A percentile compares a stretch with the other conserved stretches of the same genome.
Evolutionary conservation across 2,329 filamentous ascomycete genomes (phyloP).

Genomic region (Akanthomyces lecanii): DNA sequence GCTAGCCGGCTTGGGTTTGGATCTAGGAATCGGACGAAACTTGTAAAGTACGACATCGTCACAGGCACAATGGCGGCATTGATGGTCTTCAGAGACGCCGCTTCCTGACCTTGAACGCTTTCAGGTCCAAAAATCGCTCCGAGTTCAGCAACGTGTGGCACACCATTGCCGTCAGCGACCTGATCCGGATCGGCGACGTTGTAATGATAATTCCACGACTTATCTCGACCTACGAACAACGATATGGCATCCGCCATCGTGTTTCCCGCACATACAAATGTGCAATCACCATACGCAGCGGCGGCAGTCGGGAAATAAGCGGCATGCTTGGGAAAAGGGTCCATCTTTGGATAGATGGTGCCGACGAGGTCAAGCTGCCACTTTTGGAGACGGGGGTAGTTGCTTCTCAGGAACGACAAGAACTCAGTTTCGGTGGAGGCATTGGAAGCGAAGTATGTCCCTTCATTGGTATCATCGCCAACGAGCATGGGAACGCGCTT

Average conservation of each 20-base stretch:
- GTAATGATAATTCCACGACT: conserved; percentile 46
- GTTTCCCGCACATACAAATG: conserved; percentile 42
- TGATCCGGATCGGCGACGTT: conserved; percentile 40
- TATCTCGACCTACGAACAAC: conserved; percentile 16
- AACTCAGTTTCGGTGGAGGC: conserved; percentile 33
- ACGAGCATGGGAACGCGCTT: conserved; percentile 42
- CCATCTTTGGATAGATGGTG: conserved; percentile 35
- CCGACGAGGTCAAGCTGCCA: conserved; percentile 34
- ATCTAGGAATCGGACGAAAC: conserved; percentile 43
- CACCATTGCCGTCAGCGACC: conserved; percentile 38
- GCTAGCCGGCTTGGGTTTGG: conserved; percentile 36
- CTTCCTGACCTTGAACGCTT: conserved; percentile 21
- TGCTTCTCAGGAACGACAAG: conserved; percentile 39
- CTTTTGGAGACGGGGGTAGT: conserved; percentile 41
- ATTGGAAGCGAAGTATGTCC: conserved; percentile 41
- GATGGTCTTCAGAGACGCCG: conserved; percentile 39
- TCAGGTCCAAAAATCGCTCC: conserved; percentile 46
- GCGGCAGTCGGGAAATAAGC: conserved; percentile 42
- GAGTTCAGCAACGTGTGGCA: conserved; percentile 45
- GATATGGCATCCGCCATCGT: conserved; percentile 27
- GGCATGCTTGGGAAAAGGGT: conserved; percentile 34
- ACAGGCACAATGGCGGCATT: conserved; percentile 43
- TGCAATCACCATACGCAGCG: conserved; percentile 42
- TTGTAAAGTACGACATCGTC: conserved; percentile 47
- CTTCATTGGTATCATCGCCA: conserved; percentile 31